A percentile compares a stretch with the other conserved stretches of the same genome.
Evolutionary conservation across 208 protist species (phyloP).

Genomic region (Leishmania gerbilli): DNA sequence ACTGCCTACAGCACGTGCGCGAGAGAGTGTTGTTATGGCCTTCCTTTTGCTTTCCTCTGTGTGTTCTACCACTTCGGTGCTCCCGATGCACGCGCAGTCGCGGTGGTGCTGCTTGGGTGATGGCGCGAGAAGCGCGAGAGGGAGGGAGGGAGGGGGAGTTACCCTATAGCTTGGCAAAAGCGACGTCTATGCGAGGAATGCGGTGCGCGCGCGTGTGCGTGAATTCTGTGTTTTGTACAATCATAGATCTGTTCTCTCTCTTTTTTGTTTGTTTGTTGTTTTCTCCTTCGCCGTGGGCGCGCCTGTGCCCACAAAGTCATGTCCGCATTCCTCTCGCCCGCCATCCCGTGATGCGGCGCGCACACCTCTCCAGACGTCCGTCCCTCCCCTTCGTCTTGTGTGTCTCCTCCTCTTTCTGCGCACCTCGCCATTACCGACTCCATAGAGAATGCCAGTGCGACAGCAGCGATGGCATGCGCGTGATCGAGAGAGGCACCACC

Average conservation of each 20-base stretch:
- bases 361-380: neutral
- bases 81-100: neutral
- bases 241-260: slow-evolving; percentile 3
- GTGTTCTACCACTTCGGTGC: neutral
- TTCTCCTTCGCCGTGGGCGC: neutral
- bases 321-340: neutral
- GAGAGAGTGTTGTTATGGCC: neutral
- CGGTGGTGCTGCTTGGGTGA: neutral
- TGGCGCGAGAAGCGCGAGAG: neutral
- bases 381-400: neutral
- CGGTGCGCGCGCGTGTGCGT: neutral
- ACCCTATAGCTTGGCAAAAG: neutral
- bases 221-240: neutral
- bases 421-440: neutral
- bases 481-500: neutral
- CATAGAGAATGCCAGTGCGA: neutral
- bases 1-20: neutral
- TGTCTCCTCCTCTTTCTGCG: neutral
- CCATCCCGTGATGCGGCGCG: neutral
- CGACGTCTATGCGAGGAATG: neutral
- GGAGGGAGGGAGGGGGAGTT: neutral
- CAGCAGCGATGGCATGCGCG: neutral
- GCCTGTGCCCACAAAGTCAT: neutral
- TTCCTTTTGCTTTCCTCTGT: neutral
- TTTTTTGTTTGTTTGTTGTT: neutral